Evolutionary conservation across 202 grass and related monocot genomes (phyloP).

Genomic region (Setaria italica): DNA sequence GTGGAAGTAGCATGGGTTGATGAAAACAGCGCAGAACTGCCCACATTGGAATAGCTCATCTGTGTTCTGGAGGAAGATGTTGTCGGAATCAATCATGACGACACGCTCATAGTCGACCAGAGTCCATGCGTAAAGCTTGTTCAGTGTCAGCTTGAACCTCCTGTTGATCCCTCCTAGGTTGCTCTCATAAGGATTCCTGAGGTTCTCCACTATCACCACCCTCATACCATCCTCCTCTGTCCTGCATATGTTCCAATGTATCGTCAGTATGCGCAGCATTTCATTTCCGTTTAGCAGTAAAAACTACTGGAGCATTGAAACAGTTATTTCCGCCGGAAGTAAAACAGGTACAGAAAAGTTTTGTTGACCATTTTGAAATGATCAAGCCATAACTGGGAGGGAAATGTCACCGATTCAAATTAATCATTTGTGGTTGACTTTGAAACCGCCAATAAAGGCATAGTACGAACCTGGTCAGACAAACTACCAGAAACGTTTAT

Average conservation of each 20-base stretch:
- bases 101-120: constrained; percentile 87
- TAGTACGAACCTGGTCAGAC: not conserved
- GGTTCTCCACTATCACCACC: constrained; percentile 82
- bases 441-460: not conserved
- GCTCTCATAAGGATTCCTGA: constrained; percentile 88
- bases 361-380: not conserved
- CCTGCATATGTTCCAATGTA: constrained; percentile 47
- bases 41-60: constrained; percentile 98
- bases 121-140: constrained; percentile 99
- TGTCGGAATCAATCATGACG: constrained; percentile 95
- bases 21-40: constrained; percentile 93
- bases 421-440: constrained; percentile 8
- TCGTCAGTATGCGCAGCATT: not conserved
- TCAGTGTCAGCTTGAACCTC: constrained; percentile 93
- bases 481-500: not conserved
- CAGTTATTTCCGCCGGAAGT: not conserved
- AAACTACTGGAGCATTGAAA: not conserved
- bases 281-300: not conserved
- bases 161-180: constrained; percentile 78
- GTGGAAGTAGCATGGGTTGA: constrained; percentile 98
- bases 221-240: constrained; percentile 89
- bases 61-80: constrained; percentile 90
- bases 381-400: not conserved
- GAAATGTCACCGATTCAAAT: not conserved
- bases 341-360: not conserved